Evolutionary conservation across 2,329 filamentous ascomycete genomes (phyloP).

Genomic region (Eutypa lata): DNA sequence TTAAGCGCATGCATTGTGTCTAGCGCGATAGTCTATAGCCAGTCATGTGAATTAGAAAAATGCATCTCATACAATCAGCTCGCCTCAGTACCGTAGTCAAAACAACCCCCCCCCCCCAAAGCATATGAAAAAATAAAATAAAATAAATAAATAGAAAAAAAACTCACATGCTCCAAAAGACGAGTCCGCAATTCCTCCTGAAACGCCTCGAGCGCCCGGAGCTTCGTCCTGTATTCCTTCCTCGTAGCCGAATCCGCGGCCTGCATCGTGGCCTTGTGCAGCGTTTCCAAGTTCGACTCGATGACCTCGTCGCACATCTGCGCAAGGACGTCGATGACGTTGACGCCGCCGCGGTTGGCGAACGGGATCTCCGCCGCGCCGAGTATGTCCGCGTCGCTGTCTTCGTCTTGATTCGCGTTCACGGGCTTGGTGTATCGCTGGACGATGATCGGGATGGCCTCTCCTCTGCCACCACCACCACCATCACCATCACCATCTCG

Average conservation of each 20-base stretch:
- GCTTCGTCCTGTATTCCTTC: slow-evolving; percentile 54
- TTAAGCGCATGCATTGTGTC: slow-evolving; percentile 57
- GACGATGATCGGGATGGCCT: slow-evolving; percentile 53
- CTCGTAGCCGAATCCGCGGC: slow-evolving; percentile 44
- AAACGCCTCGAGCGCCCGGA: slow-evolving; percentile 56
- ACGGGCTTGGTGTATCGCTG: slow-evolving; percentile 55
- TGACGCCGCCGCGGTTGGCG: slow-evolving; percentile 53
- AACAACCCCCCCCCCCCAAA: too few species aligned
- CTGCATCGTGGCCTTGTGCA: slow-evolving; percentile 41
- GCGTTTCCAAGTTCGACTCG: slow-evolving; percentile 43
- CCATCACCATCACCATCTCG: slow-evolving; percentile 15
- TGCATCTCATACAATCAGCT: slow-evolving; percentile 4
- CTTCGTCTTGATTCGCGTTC: slow-evolving; percentile 37
- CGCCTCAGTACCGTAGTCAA: too few species aligned
- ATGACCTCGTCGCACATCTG: slow-evolving; percentile 61
- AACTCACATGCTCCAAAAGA: slow-evolving; percentile 57
- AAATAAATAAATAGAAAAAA: background rate
- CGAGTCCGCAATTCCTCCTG: slow-evolving; percentile 53
- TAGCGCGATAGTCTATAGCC: slow-evolving; percentile 51
- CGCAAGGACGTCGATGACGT: slow-evolving; percentile 59
- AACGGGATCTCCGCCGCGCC: slow-evolving; percentile 50
- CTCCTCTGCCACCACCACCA: slow-evolving; percentile 15
- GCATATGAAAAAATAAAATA: too few species aligned
- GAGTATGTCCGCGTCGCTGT: slow-evolving; percentile 39
- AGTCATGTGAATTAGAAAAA: background rate